phyloP scores from a whole-genome alignment of 495 filamentous ascomycete species.

The Penicillium canescens region DNA sequence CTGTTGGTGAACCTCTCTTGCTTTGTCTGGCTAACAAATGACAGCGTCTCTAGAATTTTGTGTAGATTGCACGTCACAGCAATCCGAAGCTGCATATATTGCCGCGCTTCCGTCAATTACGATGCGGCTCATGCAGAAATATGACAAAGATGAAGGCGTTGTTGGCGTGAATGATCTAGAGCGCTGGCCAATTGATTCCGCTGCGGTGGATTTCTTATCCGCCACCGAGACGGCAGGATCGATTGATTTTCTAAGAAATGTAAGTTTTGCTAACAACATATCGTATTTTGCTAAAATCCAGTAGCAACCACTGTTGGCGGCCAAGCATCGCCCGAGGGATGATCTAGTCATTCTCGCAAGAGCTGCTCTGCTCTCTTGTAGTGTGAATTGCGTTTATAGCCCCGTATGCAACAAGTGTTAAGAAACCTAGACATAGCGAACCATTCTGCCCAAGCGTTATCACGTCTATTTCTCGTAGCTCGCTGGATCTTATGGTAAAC shows the following conservation, averaged over 20 bases:
- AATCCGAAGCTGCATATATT: conserved; percentile 3
- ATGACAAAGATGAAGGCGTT: conserved; percentile 1
- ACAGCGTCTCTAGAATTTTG: background rate
- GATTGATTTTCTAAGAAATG: background rate
- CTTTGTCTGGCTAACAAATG: background rate
- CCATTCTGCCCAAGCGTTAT: no score
- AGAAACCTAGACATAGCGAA: no score
- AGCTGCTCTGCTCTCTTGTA: conserved; percentile 4
- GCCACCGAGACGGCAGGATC: background rate
- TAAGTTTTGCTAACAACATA: background rate
- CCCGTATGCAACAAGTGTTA: no score
- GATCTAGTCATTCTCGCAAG: conserved; percentile 7
- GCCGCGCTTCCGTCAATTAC: background rate
- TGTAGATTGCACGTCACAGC: background rate
- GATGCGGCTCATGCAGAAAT: conserved; percentile 1
- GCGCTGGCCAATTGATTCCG: conserved; percentile 1
- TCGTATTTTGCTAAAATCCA: background rate
- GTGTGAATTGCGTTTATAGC: conserved; percentile 1
- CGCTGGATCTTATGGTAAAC: no score
- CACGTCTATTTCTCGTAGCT: no score
- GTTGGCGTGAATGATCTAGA: background rate
- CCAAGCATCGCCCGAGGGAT: conserved; percentile 1
- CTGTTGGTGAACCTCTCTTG: background rate
- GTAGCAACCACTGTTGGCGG: conserved; percentile 3
- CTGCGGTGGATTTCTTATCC: background rate